Evolutionary conservation across 176 grass and related monocot species (phyloP).

Genomic region (Aegilops longissima): DNA sequence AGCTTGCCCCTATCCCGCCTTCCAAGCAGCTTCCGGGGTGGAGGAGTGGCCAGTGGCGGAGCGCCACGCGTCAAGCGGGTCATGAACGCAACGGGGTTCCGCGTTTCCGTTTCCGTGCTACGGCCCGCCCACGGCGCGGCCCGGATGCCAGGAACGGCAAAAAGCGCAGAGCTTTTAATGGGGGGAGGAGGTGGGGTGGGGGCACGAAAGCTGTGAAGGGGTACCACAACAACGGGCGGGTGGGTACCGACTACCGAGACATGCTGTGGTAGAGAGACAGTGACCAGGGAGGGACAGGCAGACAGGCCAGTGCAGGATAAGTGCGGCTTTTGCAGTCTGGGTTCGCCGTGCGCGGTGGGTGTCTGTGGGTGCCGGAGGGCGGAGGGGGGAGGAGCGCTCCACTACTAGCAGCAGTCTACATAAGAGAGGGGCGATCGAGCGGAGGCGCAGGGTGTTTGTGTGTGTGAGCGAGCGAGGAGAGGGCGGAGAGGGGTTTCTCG

Average conservation of each 20-base stretch:
- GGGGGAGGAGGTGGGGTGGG: not conserved
- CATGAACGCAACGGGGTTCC: not conserved
- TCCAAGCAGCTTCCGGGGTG: not conserved
- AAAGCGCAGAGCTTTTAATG: not conserved
- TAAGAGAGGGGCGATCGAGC: not conserved
- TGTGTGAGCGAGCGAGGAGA: not conserved
- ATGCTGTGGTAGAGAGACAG: not conserved
- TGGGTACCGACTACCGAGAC: not conserved
- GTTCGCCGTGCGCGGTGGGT: not conserved
- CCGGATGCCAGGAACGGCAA: conserved; percentile 29
- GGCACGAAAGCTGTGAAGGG: conserved; percentile 22
- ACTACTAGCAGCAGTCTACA: not conserved
- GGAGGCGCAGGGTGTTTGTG: not conserved
- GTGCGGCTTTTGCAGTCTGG: not conserved
- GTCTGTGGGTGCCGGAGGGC: not conserved
- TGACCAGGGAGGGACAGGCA: not conserved
- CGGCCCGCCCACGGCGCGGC: not conserved
- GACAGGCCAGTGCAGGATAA: not conserved
- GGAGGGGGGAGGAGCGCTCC: not conserved
- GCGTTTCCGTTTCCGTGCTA: not conserved
- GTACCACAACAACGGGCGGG: not conserved
- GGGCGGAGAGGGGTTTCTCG: not conserved
- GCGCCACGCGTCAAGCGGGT: not conserved
- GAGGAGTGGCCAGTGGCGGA: not conserved
- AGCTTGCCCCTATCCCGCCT: not conserved